A percentile compares a stretch with the other conserved stretches of the same genome.
Conservation (phyloP, 2,329 filamentous ascomycete genomes). For the Diplocarpon rosae region DNA sequence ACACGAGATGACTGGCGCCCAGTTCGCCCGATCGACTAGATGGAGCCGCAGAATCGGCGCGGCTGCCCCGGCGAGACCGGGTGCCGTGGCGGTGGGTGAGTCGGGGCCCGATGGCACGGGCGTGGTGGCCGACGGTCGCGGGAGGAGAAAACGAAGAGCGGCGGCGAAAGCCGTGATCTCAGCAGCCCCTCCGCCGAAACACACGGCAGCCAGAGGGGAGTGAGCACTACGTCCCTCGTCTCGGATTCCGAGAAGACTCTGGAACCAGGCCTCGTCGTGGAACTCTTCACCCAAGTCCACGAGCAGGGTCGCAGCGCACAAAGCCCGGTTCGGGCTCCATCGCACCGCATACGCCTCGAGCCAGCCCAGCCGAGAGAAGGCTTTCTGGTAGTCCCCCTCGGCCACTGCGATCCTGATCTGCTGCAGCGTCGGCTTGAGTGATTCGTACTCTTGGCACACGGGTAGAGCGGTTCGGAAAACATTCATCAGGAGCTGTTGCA, state of each 20-base stretch:
- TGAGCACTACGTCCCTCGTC: not conserved
- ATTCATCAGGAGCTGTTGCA: conserved; percentile 60
- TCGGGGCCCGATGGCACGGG: not conserved
- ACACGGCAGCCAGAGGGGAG: conserved; percentile 1
- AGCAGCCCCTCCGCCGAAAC: conserved; percentile 29
- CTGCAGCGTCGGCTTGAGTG: conserved; percentile 51
- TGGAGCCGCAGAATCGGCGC: conserved; percentile 33
- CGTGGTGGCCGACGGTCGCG: conserved; percentile 37
- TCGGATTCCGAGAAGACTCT: not conserved
- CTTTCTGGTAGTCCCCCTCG: conserved; percentile 66
- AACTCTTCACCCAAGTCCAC: conserved; percentile 16
- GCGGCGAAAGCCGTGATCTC: conserved; percentile 50
- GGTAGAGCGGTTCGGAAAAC: conserved; percentile 57
- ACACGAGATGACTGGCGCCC: conserved; percentile 48
- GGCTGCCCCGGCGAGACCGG: too few relatives aligned
- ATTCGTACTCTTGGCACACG: conserved; percentile 33
- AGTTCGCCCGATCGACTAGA: conserved; percentile 73
- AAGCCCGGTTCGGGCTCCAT: conserved; percentile 75
- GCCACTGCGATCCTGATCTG: conserved; percentile 74
- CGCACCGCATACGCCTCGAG: conserved; percentile 73
- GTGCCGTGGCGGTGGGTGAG: not conserved
- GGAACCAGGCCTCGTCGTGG: not conserved
- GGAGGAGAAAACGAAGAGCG: conserved; percentile 44
- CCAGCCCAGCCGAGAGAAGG: conserved; percentile 59
- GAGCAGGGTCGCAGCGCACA: conserved; percentile 59